Conservation (phyloP, 2,329 filamentous ascomycete genomes). For the Malbranchea cinnamomea region DNA sequence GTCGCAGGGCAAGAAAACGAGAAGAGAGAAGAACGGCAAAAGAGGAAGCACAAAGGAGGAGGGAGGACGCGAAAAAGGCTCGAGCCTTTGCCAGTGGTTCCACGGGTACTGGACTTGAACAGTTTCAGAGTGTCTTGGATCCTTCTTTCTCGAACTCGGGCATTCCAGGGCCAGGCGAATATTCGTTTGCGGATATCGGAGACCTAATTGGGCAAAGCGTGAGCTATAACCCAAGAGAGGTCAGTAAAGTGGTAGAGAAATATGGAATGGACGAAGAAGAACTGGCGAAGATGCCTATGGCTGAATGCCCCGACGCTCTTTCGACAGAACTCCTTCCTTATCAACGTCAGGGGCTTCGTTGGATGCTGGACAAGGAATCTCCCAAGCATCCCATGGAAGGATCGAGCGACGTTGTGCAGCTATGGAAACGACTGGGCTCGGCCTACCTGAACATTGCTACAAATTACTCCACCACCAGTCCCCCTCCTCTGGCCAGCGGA, state of each 20-base stretch:
- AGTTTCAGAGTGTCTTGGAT: no score
- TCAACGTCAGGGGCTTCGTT: constrained; percentile 63
- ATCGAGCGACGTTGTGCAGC: constrained; percentile 51
- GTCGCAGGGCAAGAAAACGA: constrained; percentile 41
- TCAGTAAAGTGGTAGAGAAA: constrained; percentile 50
- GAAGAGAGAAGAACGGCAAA: constrained; percentile 23
- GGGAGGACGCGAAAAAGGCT: constrained; percentile 23
- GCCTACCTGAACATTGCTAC: constrained; percentile 56
- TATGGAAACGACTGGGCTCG: constrained; percentile 51
- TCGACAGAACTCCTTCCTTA: constrained; percentile 60
- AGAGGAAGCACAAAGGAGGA: constrained; percentile 37
- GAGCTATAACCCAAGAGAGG: constrained; percentile 50
- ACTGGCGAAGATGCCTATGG: constrained; percentile 57
- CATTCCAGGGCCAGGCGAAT: no score
- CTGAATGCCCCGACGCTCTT: constrained; percentile 50
- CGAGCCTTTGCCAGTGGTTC: constrained; percentile 14
- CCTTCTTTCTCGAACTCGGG: no score
- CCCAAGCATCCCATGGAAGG: constrained; percentile 47
- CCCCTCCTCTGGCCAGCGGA: constrained; percentile 56
- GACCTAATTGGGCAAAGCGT: constrained; percentile 53
- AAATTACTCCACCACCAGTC: constrained; percentile 43
- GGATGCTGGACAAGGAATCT: constrained; percentile 64
- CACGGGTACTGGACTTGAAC: no score
- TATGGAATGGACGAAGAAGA: constrained; percentile 57
- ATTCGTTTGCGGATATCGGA: constrained; percentile 33